Percentiles rank a stretch among this genome's conserved stretches.
Evolutionary conservation across 345 rosid species (phyloP).

Genomic region (Citrus unshiu): DNA sequence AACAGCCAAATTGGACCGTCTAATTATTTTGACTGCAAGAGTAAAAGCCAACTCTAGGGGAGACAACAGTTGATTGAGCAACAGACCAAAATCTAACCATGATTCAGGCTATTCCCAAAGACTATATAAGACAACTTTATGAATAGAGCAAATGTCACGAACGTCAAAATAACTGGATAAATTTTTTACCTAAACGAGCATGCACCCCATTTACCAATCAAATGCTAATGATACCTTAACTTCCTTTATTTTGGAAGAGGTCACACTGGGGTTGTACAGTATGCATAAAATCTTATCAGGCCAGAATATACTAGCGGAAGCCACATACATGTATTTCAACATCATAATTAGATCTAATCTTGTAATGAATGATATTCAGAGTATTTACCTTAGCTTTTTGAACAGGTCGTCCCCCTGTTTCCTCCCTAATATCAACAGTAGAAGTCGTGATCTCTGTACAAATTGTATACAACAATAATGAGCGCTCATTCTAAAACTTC

Average conservation of each 20-base stretch:
- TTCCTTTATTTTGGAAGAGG: not conserved
- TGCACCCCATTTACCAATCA: not conserved
- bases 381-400: slow-evolving; percentile 63
- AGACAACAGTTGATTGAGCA: not conserved
- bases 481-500: not conserved
- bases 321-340: not conserved
- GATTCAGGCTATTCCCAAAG: not conserved
- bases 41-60: not conserved
- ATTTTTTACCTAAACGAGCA: not conserved
- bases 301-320: not conserved
- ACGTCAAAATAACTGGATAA: not conserved
- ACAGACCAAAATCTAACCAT: not conserved
- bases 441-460: slow-evolving; percentile 47
- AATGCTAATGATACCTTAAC: not conserved
- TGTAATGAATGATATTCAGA: not conserved
- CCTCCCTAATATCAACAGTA: slow-evolving; percentile 59
- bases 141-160: not conserved
- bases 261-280: not conserved
- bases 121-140: not conserved
- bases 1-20: not conserved
- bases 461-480: not conserved
- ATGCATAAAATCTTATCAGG: not conserved
- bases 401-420: slow-evolving; percentile 50
- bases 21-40: not conserved
- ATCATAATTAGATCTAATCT: not conserved